Percentiles rank a stretch among this genome's conserved stretches.
phyloP scores from a whole-genome alignment of 2,329 filamentous ascomycete genomes.

The Lachnellula cervina region DNA sequence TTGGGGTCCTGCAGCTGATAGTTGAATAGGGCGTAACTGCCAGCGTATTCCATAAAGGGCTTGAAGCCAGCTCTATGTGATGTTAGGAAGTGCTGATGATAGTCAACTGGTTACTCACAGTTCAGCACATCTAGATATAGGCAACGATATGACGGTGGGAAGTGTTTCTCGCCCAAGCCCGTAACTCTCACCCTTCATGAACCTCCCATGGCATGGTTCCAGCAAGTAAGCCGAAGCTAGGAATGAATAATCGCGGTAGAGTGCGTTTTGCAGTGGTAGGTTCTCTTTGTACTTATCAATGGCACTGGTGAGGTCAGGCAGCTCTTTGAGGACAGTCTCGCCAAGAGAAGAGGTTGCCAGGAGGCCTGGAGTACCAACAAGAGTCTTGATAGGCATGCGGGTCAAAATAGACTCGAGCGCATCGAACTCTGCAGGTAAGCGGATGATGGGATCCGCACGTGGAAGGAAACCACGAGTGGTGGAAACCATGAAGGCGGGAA shows the following conservation, averaged over 20 bases:
- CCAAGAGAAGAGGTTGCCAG: conserved; percentile 72
- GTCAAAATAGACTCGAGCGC: conserved; percentile 66
- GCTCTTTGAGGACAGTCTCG: conserved; percentile 63
- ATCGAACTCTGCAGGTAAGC: conserved; percentile 69
- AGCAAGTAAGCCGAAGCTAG: conserved; percentile 83
- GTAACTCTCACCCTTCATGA: conserved; percentile 67
- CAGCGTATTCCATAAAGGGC: conserved; percentile 85
- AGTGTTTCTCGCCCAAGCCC: conserved; percentile 71
- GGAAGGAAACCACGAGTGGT: conserved; percentile 71
- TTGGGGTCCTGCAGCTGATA: conserved; percentile 56
- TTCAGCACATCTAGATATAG: conserved; percentile 77
- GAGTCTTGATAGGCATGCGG: conserved; percentile 73
- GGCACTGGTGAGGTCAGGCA: conserved; percentile 70
- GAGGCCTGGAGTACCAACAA: conserved; percentile 69
- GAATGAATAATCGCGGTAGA: conserved; percentile 91
- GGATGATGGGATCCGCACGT: conserved; percentile 54
- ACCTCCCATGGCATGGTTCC: conserved; percentile 80
- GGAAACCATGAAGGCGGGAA: conserved; percentile 76
- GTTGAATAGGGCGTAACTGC: conserved; percentile 65
- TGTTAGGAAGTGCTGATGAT: background rate
- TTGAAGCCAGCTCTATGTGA: conserved; percentile 62
- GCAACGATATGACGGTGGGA: conserved; percentile 70
- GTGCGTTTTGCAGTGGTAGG: conserved; percentile 73
- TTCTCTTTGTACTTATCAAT: conserved; percentile 71
- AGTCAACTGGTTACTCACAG: conserved; percentile 57